Evolutionary conservation across 2,329 filamentous ascomycete genomes (phyloP), one percentile per base, ranked within the genome.

Genomic region (Chaetomiaceae sp.): DNA sequence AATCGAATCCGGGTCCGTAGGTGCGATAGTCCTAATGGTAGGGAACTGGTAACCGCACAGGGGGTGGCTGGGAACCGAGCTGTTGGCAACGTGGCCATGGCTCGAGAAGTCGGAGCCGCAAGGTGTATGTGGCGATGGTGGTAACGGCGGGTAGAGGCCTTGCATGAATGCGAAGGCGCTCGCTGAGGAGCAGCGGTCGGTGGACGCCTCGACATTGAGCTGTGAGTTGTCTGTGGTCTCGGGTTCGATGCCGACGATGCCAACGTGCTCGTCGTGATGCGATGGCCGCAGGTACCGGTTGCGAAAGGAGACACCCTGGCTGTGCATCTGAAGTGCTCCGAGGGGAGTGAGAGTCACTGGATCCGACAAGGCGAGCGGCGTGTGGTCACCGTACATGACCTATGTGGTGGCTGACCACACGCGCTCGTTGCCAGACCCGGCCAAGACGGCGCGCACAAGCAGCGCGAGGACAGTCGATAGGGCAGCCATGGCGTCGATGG

Each of bases 31-130:
- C 39, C 76, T 70, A 33, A 95, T 71, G 1, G 80, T 80, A 16
- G 92, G 85, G 58, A 95, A 82, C 64, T 95, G 90, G 63, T 91
- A 95, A 9, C 89, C 89, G 48, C 79, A 71, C 60, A 95, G 68
- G 0, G 90, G 90, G 35, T 81, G 79, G 21, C 82, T 70, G 5
- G 86, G 70, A 2, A 71, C 66, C 4, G 76, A 79, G 10, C 81
- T 81, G 62, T 66, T 60, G 31, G 59, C 43, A 2, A 63, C 14
- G 64, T 66, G 13, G 71, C 16, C 25, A 16, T 71, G 2, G 71
- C 64, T 16, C 4, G 44, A 33, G 27, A 44, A 17, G 33, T 37
- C 44, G 5, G 33, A 23, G 4, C 66, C 62, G 5, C 66, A 60
- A 27, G 69, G 71, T 0, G 61, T 56, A 9, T 61, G 54, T 4